Evolutionary conservation across 1,284 basidiomycete species (phyloP).

Genomic region (Coniophora puteana): DNA sequence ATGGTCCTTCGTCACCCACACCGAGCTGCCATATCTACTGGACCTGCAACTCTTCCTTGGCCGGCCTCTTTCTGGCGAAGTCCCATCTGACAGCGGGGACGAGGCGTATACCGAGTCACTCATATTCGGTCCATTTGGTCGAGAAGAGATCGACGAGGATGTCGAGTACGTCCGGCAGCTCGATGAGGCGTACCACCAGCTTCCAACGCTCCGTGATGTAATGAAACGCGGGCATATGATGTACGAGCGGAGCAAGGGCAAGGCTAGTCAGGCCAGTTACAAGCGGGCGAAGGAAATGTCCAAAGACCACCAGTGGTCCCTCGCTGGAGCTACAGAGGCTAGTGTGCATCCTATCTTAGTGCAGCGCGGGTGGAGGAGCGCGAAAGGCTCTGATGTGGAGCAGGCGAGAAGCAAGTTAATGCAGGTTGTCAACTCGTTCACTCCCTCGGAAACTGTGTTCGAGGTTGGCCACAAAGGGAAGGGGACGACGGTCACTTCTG

Average conservation of each 20-base stretch:
- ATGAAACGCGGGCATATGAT: conserved; percentile 89
- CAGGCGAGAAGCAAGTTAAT: conserved; percentile 69
- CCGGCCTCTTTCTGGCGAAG: conserved; percentile 64
- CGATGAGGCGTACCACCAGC: conserved; percentile 64
- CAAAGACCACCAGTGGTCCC: conserved; percentile 69
- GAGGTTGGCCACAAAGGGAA: conserved; percentile 83
- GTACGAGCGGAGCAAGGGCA: conserved; percentile 93
- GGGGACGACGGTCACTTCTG: conserved; percentile 53
- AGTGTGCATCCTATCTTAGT: conserved; percentile 67
- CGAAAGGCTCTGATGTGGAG: conserved; percentile 35
- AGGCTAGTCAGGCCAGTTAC: conserved; percentile 85
- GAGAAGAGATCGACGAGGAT: conserved; percentile 80
- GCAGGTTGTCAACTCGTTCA: conserved; percentile 77
- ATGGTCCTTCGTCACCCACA: conserved; percentile 87
- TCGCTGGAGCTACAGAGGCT: conserved; percentile 59
- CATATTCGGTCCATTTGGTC: conserved; percentile 80
- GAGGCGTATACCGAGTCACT: conserved; percentile 66
- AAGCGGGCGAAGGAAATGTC: conserved; percentile 87
- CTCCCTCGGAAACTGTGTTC: conserved; percentile 88
- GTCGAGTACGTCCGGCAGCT: conserved; percentile 77
- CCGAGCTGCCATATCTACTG: conserved; percentile 87
- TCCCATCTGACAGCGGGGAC: conserved; percentile 41
- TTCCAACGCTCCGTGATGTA: conserved; percentile 77
- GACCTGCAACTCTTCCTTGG: conserved; percentile 96
- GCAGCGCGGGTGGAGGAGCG: conserved; percentile 24